Conservation (phyloP, 805 yeast genomes). For the Metschnikowia drakensbergensis region DNA sequence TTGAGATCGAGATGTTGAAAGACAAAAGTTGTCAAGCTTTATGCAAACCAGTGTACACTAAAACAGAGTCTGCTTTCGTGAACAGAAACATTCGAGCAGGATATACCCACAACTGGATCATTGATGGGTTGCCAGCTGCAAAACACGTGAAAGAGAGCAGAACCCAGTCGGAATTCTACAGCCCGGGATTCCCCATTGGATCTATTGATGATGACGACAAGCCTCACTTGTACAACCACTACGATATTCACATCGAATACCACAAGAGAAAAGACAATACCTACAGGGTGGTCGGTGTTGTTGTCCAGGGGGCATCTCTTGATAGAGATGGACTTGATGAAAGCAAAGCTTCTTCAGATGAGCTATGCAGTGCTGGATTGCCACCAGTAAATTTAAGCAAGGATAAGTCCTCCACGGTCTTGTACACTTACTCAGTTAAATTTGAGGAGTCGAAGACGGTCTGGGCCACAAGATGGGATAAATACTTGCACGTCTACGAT, state of each 20-base stretch:
- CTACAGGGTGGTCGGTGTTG: conserved; percentile 87
- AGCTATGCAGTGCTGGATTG: conserved; percentile 30
- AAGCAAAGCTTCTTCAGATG: conserved; percentile 21
- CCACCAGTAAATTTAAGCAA: conserved; percentile 48
- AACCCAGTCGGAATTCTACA: conserved; percentile 62
- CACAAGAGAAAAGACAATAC: conserved; percentile 66
- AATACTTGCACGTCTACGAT: conserved; percentile 85
- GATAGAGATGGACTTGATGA: conserved; percentile 27
- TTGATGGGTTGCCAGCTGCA: conserved; percentile 95
- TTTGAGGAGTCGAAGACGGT: conserved; percentile 68
- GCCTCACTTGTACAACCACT: conserved; percentile 77
- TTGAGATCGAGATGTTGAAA: conserved; percentile 72
- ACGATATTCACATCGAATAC: conserved; percentile 72
- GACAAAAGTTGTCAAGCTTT: conserved; percentile 63
- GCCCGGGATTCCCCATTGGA: conserved; percentile 81
- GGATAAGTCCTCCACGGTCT: conserved; percentile 51
- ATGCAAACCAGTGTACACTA: conserved; percentile 60
- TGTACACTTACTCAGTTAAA: conserved; percentile 77
- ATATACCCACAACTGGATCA: conserved; percentile 85
- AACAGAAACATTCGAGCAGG: conserved; percentile 77
- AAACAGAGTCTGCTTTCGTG: conserved; percentile 68
- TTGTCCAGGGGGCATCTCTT: conserved; percentile 65
- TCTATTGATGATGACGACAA: conserved; percentile 51
- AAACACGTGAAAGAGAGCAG: conserved; percentile 52
- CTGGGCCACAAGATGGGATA: conserved; percentile 99